Percentiles rank a stretch among this genome's conserved stretches.
phyloP scores from a whole-genome alignment of 345 rosid genomes.

The Tarenaya hassleriana region DNA sequence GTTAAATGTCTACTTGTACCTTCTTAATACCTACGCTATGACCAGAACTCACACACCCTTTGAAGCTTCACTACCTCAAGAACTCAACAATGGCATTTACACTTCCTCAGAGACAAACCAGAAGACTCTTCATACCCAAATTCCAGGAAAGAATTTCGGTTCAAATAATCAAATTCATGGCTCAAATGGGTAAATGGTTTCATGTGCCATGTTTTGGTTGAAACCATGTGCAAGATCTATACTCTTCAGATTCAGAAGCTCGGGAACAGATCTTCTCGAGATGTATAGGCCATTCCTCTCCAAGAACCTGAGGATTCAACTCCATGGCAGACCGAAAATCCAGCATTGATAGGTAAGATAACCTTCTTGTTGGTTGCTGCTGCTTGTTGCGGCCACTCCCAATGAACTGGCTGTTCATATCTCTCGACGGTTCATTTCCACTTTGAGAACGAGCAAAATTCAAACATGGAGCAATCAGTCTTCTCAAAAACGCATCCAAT shows the following conservation, averaged over 20 bases:
- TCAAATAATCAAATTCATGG: too few relatives aligned
- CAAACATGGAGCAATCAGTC: slow-evolving; percentile 64
- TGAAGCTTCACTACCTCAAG: too few relatives aligned
- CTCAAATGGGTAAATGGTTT: background rate
- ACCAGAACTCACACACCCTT: slow-evolving; percentile 23
- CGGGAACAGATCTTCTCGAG: slow-evolving; percentile 53
- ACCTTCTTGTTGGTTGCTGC: slow-evolving; percentile 11
- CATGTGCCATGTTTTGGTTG: background rate
- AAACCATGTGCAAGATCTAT: too few relatives aligned
- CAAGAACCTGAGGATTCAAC: slow-evolving; percentile 63
- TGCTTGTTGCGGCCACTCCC: slow-evolving; percentile 17
- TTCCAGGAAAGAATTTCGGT: too few relatives aligned
- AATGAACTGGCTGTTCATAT: slow-evolving; percentile 12
- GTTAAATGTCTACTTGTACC: slow-evolving; percentile 8
- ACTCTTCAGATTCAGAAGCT: slow-evolving; percentile 40
- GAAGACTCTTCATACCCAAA: slow-evolving; percentile 3
- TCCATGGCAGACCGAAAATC: slow-evolving; percentile 64
- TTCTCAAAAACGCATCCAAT: slow-evolving; percentile 56
- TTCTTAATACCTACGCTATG: slow-evolving; percentile 9
- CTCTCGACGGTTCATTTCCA: slow-evolving; percentile 9
- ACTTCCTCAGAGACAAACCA: slow-evolving; percentile 5
- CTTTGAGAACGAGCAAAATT: slow-evolving; percentile 42
- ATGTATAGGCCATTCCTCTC: slow-evolving; percentile 62
- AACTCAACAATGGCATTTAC: too few relatives aligned
- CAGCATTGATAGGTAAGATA: slow-evolving; percentile 38